phyloP scores from a whole-genome alignment of 2,329 filamentous ascomycete genomes.

The Trichoderma lentiforme region DNA sequence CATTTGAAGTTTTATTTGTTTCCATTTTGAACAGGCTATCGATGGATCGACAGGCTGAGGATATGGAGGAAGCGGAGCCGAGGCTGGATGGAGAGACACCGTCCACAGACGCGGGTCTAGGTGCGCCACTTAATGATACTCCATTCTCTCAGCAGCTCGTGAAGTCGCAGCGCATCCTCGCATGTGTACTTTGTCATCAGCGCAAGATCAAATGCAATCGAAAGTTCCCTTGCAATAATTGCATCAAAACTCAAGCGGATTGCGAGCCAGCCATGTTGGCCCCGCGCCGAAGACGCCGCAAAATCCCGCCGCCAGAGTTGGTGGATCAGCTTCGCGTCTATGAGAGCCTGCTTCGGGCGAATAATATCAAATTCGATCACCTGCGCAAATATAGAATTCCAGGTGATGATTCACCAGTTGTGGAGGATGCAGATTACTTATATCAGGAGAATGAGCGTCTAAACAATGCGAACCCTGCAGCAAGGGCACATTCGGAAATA shows the following conservation, averaged over 20 bases:
- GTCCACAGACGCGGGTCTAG: neutral
- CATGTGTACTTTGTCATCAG: constrained; percentile 60
- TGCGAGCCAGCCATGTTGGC: constrained; percentile 43
- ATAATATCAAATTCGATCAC: constrained; percentile 54
- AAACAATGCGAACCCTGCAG: neutral
- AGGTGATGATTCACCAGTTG: neutral
- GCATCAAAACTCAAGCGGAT: constrained; percentile 41
- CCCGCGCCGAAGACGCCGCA: constrained; percentile 43
- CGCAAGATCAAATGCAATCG: constrained; percentile 63
- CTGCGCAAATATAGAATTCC: constrained; percentile 28
- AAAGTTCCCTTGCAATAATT: constrained; percentile 55
- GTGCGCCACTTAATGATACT: neutral
- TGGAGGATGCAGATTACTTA: neutral
- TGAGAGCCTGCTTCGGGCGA: constrained; percentile 52
- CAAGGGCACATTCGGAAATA: neutral
- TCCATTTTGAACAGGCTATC: neutral
- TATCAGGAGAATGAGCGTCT: neutral
- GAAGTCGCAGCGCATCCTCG: neutral
- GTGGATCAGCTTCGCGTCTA: constrained; percentile 55
- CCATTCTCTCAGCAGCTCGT: neutral
- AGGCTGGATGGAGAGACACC: neutral
- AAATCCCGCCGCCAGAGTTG: constrained; percentile 43
- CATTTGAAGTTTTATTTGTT: neutral
- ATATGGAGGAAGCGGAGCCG: neutral
- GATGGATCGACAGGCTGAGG: neutral